phyloP scores from a whole-genome alignment of 306 rosid genomes.

The Comarum palustre region DNA sequence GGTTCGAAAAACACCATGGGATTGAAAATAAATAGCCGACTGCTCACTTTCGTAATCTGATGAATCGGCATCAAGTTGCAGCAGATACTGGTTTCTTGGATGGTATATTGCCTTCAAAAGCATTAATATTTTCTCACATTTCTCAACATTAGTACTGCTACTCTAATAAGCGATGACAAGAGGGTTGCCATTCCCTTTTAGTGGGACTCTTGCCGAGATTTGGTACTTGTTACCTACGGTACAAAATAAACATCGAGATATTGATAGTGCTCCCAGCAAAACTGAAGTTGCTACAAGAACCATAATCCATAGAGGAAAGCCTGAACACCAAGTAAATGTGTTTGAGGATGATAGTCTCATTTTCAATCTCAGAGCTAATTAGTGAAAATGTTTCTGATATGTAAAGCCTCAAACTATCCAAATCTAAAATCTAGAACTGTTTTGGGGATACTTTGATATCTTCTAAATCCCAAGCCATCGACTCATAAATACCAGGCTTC shows the following conservation, averaged over 20 bases:
- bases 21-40: conserved; percentile 40
- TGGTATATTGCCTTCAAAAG: conserved; percentile 67
- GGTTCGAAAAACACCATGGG: conserved; percentile 39
- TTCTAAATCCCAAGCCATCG: neutral
- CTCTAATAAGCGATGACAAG: conserved; percentile 68
- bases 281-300: conserved; percentile 30
- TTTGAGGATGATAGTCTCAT: conserved; percentile 43
- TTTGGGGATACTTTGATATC: neutral
- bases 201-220: conserved; percentile 18
- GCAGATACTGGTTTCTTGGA: conserved; percentile 67
- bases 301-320: conserved; percentile 38
- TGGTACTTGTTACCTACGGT: conserved; percentile 22
- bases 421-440: neutral
- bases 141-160: conserved; percentile 51
- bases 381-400: neutral
- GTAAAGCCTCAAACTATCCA: neutral
- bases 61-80: conserved; percentile 57
- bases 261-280: conserved; percentile 42
- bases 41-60: conserved; percentile 49
- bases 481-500: neutral
- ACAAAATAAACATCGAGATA: conserved; percentile 31
- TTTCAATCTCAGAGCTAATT: conserved; percentile 15
- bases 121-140: conserved; percentile 38
- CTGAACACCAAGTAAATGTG: conserved; percentile 37
- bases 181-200: conserved; percentile 53